phyloP scores from a whole-genome alignment of 495 filamentous ascomycete species.

The Thermothielavioides terrestris region DNA sequence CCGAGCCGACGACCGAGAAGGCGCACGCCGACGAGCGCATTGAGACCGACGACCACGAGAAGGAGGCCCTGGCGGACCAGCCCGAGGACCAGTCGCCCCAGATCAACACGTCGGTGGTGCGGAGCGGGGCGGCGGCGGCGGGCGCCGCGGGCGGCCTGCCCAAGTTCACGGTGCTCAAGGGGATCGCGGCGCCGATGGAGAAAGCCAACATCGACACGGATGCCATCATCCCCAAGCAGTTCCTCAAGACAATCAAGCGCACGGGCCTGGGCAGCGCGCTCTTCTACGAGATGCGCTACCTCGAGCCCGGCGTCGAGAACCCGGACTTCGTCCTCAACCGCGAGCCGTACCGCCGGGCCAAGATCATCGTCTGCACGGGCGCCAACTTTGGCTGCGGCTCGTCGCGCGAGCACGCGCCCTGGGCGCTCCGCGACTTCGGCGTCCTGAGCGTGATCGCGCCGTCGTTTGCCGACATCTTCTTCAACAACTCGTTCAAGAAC shows the following conservation, averaged over 20 bases:
- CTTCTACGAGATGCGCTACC: slow-evolving; percentile 75
- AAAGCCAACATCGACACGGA: slow-evolving; percentile 91
- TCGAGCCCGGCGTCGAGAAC: slow-evolving; percentile 62
- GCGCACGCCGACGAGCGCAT: slow-evolving; percentile 61
- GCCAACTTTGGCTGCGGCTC: slow-evolving; percentile 94
- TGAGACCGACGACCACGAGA: slow-evolving; percentile 59
- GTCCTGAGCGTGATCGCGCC: slow-evolving; percentile 91
- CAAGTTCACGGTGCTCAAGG: slow-evolving; percentile 73
- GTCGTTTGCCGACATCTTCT: slow-evolving; percentile 94
- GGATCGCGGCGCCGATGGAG: slow-evolving; percentile 82
- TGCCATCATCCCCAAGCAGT: slow-evolving; percentile 98
- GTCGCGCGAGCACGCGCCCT: slow-evolving; percentile 91
- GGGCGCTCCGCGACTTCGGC: slow-evolving; percentile 94
- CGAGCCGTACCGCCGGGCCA: slow-evolving; percentile 73
- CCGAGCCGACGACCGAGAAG: slow-evolving; percentile 29
- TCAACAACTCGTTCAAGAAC: slow-evolving; percentile 99
- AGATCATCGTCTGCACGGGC: slow-evolving; percentile 90
- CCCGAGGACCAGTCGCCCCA: slow-evolving; percentile 60
- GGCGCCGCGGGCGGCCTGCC: slow-evolving; percentile 51
- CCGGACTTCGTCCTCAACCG: slow-evolving; percentile 83
- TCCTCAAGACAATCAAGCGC: slow-evolving; percentile 98
- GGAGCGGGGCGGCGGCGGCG: slow-evolving; percentile 33
- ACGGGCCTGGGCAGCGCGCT: slow-evolving; percentile 83
- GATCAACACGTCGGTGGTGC: slow-evolving; percentile 48
- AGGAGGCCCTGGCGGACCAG: slow-evolving; percentile 69